Base-by-base conservation (phyloP, 306 rosid genomes). In the Ormosia emarginata region DNA sequence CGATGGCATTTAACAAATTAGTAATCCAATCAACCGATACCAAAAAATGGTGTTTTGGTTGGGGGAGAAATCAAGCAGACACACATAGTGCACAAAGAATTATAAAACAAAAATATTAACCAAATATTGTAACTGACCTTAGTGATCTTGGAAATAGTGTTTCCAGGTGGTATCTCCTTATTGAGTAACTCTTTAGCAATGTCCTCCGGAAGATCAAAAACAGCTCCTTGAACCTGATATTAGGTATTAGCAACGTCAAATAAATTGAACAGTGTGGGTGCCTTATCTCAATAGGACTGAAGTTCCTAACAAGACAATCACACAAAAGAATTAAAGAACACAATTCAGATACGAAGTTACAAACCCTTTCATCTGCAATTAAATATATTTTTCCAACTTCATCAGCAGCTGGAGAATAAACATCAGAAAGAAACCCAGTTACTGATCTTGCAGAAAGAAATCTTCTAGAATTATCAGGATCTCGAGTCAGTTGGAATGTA, bases 161-260 rank as follows among this genome's bases (percentile, higher is more conserved):
- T 92, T 74, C 97, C 95, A 63, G 91, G 85, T 46, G 97, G 95
- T 30, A 87, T 29, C 8, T 90, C 87, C 87, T 84, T 89, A 44
- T 65, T 83, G 67, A 94, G 86, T 79, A 94, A 84, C 88, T 90
- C 92, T 69, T 83, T 92, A 14, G 98, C 98, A 70, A 89, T 86
- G 62, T 94, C 97, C 88, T 92, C 97, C 2, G 98, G 95, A 74
- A 94, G 89, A 89, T 94, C 95, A 77, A 94, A 94, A 77, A 94
- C 97, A 40, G 98, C 98, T 80, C 94, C 93, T 79, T 89, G 89
- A 88, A 90, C 83, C 95, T 94, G 92, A 64, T 82, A 9, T 15
- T 71, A 46, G 77, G 85, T 61, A 85, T 83, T 78, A 50, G 43
- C 63, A 75, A 75, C 33, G 53, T 61, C 47, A 63, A 69, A 71